These are phyloP conservation scores for Phytopythium cucurbitacearum DNA, from an alignment of 352 stramenopile genomes.

Conservation along the genomic window DNA sequence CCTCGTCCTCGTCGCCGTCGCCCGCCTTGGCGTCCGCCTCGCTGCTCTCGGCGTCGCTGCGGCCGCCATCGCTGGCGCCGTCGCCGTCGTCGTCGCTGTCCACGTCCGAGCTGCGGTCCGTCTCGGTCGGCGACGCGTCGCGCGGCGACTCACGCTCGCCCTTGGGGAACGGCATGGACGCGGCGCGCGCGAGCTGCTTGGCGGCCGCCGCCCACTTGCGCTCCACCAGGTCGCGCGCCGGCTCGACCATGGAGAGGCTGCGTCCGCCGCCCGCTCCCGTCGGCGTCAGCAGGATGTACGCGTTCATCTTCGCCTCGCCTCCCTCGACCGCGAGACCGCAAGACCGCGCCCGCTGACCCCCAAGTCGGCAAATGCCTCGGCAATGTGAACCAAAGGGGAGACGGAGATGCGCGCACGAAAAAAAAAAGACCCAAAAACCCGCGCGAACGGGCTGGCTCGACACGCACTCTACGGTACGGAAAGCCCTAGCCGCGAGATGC, in stretches of 20 bases:
- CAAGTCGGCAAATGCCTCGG: neutral
- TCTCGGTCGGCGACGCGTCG: slow-evolving; percentile 30
- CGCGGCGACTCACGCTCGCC: slow-evolving; percentile 15
- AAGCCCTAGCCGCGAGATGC: too few species aligned
- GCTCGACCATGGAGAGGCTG: slow-evolving; percentile 14
- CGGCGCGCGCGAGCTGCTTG: slow-evolving; percentile 28
- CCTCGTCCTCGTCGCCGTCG: slow-evolving; percentile 17
- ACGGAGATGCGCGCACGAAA: neutral
- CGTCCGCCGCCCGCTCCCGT: slow-evolving; percentile 20
- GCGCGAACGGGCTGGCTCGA: too few species aligned
- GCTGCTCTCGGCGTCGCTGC: slow-evolving; percentile 25
- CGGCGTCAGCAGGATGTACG: slow-evolving; percentile 51
- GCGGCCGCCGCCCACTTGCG: slow-evolving; percentile 37
- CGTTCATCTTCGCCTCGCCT: slow-evolving; percentile 7
- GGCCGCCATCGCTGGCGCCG: slow-evolving; percentile 23
- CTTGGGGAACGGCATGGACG: slow-evolving; percentile 12
- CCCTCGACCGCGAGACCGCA: too few species aligned
- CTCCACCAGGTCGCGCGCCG: slow-evolving; percentile 29
- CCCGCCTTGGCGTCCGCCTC: slow-evolving; percentile 20
- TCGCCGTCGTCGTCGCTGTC: slow-evolving; percentile 23
- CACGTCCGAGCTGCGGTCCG: slow-evolving; percentile 32
- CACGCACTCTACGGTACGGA: too few species aligned
- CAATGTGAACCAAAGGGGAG: neutral
- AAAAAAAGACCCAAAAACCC: neutral
- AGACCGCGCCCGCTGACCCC: neutral